These are phyloP conservation scores for Laguncularia racemosa DNA, from an alignment of 345 rosid species.

Conservation along the genomic window DNA sequence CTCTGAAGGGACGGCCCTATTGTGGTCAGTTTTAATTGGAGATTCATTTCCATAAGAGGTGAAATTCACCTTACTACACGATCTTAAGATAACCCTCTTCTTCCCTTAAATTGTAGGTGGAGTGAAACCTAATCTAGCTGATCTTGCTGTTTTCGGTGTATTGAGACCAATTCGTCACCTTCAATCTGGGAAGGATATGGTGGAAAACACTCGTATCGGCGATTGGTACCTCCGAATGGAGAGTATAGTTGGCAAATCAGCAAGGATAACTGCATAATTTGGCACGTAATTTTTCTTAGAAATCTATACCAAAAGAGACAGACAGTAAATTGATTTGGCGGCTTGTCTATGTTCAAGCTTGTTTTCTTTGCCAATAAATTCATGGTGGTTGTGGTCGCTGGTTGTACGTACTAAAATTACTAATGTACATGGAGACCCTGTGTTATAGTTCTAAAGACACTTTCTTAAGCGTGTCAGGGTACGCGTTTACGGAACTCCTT, in stretches of 20 bases:
- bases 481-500: no score
- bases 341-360: no score
- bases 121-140: conserved; percentile 75
- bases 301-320: no score
- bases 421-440: no score
- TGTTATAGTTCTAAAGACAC: no score
- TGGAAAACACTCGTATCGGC: conserved; percentile 73
- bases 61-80: no score
- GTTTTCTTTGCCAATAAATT: no score
- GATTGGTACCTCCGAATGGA: conserved; percentile 86
- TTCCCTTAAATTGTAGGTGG: conserved; percentile 38
- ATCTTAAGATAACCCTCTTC: no score
- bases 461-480: no score
- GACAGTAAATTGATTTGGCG: no score
- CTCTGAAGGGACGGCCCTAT: conserved; percentile 48
- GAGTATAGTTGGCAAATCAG: conserved; percentile 54
- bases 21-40: conserved; percentile 8
- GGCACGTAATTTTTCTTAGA: background rate
- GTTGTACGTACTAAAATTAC: no score
- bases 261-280: conserved; percentile 33
- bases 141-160: conserved; percentile 86
- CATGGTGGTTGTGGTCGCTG: no score
- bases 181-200: conserved; percentile 83
- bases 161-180: conserved; percentile 85
- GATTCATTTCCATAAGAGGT: background rate